Conservation (phyloP, 345 rosid genomes). For the Reutealis trisperma region DNA sequence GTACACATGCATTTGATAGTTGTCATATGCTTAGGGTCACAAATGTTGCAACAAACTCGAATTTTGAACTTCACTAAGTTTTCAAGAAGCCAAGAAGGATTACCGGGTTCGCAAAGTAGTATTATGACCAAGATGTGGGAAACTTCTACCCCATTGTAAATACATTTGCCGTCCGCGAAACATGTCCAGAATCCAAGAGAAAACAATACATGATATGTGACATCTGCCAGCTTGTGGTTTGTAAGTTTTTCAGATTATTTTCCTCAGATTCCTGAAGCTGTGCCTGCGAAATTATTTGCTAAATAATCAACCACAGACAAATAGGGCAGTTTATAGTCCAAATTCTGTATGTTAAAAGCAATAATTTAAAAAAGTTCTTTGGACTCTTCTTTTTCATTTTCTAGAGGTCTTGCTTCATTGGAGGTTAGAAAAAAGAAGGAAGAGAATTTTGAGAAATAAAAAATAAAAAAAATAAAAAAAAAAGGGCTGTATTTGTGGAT, state of each 20-base stretch:
- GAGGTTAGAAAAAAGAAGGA: neutral
- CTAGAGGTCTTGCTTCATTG: neutral
- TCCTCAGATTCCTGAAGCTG: slow-evolving; percentile 25
- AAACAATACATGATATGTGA: neutral
- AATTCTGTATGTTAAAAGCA: neutral
- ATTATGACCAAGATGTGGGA: neutral
- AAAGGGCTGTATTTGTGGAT: neutral
- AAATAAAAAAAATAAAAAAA: no score
- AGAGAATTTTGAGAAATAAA: no score
- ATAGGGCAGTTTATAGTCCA: neutral
- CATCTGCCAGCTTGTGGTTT: neutral
- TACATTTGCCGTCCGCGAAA: neutral
- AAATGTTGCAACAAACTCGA: no score
- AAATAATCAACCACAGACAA: neutral
- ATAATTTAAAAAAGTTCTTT: neutral
- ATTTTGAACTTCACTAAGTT: neutral
- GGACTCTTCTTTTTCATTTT: neutral
- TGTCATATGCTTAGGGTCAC: no score
- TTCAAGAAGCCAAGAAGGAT: neutral
- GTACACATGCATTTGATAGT: no score
- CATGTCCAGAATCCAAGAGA: neutral
- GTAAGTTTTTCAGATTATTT: neutral
- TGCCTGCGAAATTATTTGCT: slow-evolving; percentile 29
- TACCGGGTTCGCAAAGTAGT: slow-evolving; percentile 1
- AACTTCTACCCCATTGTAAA: neutral